These are phyloP conservation scores for Saccharomycopsis sp. DNA, from an alignment of 805 yeast genomes.

Conservation along the genomic window DNA sequence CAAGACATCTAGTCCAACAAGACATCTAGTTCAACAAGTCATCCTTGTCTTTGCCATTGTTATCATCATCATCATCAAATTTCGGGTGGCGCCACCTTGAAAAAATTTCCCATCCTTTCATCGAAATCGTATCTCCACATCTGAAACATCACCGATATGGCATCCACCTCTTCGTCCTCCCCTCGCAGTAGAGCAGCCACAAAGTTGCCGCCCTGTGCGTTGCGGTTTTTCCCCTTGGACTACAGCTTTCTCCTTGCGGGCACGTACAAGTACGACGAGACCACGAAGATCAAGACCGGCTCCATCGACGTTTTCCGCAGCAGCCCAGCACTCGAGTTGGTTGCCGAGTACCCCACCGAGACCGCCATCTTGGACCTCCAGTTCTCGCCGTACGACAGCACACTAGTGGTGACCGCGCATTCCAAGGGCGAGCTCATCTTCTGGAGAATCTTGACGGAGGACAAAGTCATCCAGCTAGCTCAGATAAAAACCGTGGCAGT, in stretches of 20 bases:
- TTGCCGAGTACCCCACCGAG: conserved; percentile 26
- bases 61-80: too few species aligned
- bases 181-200: conserved; percentile 36
- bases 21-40: too few species aligned
- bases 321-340: conserved; percentile 5
- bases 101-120: conserved; percentile 29
- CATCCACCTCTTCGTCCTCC: too few species aligned
- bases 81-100: too few species aligned
- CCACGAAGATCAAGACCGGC: conserved; percentile 56
- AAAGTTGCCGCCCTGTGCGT: conserved; percentile 74
- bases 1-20: too few species aligned
- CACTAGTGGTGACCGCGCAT: conserved; percentile 53
- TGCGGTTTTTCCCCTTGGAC: conserved; percentile 49
- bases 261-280: conserved; percentile 65
- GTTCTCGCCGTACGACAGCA: conserved; percentile 44
- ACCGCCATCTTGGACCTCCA: conserved; percentile 77
- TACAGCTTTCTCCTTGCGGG: conserved; percentile 51
- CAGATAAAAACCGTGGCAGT: conserved; percentile 16
- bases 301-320: conserved; percentile 34
- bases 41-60: too few species aligned
- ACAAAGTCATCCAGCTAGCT: conserved; percentile 1
- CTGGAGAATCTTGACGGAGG: conserved; percentile 40
- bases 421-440: conserved; percentile 66
- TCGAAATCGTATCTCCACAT: too few species aligned
- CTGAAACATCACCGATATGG: too few species aligned